These are phyloP conservation scores for Euphorbia celastroides DNA, from an alignment of 441 rosid genomes.

Conservation along the genomic window DNA sequence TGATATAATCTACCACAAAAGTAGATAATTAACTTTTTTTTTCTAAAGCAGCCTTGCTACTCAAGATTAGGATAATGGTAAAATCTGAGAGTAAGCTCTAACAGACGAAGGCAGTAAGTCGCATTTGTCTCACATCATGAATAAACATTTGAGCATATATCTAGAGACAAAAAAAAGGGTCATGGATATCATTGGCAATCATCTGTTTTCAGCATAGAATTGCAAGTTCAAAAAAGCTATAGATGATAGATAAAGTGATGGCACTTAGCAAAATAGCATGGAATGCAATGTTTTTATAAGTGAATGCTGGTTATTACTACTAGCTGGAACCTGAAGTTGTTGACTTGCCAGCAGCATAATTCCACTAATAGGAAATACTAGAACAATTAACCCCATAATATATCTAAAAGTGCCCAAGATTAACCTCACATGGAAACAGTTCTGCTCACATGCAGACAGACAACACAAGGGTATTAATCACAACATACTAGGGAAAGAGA, in stretches of 20 bases:
- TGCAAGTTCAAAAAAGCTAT: background rate
- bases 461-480: background rate
- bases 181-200: background rate
- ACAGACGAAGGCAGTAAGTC: background rate
- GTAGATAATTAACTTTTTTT: conserved; percentile 14
- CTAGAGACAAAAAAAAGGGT: background rate
- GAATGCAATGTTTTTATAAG: background rate
- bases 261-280: background rate
- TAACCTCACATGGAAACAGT: background rate
- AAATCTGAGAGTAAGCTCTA: background rate
- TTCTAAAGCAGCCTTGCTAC: background rate
- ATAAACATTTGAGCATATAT: background rate
- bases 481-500: background rate
- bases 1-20: conserved; percentile 60
- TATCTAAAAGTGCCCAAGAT: background rate
- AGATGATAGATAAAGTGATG: background rate
- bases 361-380: background rate
- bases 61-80: background rate
- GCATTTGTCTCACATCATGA: background rate
- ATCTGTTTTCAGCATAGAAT: background rate
- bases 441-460: background rate
- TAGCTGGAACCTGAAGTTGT: background rate
- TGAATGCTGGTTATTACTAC: background rate
- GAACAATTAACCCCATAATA: background rate
- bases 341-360: background rate